Evolutionary conservation across 2,329 filamentous ascomycete species (phyloP), one percentile per base, ranked within the genome.

Genomic region (Tricladium varicosporioides): DNA sequence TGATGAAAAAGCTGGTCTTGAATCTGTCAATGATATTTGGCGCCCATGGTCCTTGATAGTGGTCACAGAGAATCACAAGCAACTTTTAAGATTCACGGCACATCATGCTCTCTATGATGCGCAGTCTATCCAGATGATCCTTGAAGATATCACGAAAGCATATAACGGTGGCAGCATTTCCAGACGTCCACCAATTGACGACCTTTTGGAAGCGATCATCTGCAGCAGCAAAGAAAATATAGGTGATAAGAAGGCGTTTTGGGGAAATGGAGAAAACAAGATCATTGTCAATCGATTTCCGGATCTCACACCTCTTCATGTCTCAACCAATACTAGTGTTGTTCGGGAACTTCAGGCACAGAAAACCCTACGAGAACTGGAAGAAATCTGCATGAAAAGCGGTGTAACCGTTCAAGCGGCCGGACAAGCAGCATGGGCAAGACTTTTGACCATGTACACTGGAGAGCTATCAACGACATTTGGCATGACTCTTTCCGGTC

Each of bases 51-150:
- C 53, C 8, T 48, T 72, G 40, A 57, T n/a, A 2, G 13, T 67
- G 11, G 11, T 15, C 1, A 11, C 57, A 14, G 18, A 63, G 1
- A 44, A 56, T 5, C 53, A 54, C 2, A 56, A 44, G 15, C 53
- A 18, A 1, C n/a, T 62, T 5, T 52, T 72, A 1, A 60, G 50
- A 45, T 65, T 71, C 18, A 67, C 56, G 16, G 67, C 63, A 2
- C 88, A 95, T 61, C 92, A 97, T 73, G 89, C 89, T 0, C 75
- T 97, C 0, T 97, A 95, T 63, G 92, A 97, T 74, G 92, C 91
- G 0, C 79, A 84, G 43, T 92, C 91, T 8, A 74, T 97, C 10
- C 76, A 82, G 2, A 67, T 77, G 0, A 78, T 97, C 1, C 72
- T 96, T 1, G 67, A 75, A 0, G 82, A 88, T 63, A 75, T 96